Evolutionary conservation across 106 monocot genomes (phyloP).

Genomic region (Gastrodia elata): DNA sequence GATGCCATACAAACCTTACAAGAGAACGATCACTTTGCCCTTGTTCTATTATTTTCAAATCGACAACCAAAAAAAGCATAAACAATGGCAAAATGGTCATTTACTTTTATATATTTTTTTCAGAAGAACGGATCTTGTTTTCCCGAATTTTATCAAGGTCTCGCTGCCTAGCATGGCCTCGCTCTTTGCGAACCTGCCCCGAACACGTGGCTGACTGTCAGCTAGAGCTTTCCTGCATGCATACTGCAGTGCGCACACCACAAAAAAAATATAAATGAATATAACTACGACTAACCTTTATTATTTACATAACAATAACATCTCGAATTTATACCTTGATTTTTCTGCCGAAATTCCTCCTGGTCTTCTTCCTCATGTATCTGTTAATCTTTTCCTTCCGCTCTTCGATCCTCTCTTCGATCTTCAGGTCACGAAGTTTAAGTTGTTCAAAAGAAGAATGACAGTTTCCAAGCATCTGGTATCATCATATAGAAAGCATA

Average conservation of each 20-base stretch:
- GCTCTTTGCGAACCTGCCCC: constrained; percentile 31
- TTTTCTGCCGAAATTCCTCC: constrained; percentile 83
- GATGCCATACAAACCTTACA: no score
- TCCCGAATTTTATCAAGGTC: not conserved
- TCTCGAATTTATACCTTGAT: constrained; percentile 68
- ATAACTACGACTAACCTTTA: no score
- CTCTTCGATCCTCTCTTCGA: constrained; percentile 38
- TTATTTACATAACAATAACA: no score
- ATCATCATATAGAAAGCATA: constrained; percentile 15
- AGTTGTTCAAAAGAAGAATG: constrained; percentile 26
- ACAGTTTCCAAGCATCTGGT: constrained; percentile 36
- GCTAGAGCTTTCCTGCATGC: constrained; percentile 34
- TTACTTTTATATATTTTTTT: not conserved
- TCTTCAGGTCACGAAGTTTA: constrained; percentile 17
- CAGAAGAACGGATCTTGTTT: not conserved
- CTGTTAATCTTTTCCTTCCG: constrained; percentile 75
- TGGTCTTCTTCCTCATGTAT: constrained; percentile 77
- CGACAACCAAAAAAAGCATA: not conserved
- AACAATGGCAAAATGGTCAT: not conserved
- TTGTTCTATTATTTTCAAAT: not conserved
- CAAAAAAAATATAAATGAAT: no score
- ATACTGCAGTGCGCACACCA: constrained; percentile 28
- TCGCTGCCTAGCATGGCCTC: constrained; percentile 7
- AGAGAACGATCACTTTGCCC: not conserved
- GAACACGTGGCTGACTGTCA: constrained; percentile 26